These are phyloP conservation scores for Heliamphora exappendiculata DNA, from an alignment of 148 eudicot genomes.

Conservation along the genomic window DNA sequence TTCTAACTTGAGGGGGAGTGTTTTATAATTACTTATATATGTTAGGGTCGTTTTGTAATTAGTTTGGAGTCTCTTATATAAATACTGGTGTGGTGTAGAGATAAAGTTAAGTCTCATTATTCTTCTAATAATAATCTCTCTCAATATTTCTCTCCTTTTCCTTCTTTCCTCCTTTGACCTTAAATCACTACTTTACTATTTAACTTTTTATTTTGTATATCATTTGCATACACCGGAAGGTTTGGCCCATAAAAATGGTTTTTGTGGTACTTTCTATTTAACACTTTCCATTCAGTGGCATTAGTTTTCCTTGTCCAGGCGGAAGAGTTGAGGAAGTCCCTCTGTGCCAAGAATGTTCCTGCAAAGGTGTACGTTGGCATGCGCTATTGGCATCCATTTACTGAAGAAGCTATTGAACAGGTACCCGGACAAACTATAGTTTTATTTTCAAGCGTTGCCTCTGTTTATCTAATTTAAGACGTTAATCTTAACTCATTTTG, in stretches of 20 bases:
- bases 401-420: conserved; percentile 99
- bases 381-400: conserved; percentile 99
- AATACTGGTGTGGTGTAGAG: too few relatives aligned
- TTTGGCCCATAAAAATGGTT: not conserved
- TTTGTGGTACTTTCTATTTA: not conserved
- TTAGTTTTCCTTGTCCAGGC: conserved; percentile 45
- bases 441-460: not conserved
- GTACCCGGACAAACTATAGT: conserved; percentile 21
- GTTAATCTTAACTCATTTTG: not conserved
- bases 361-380: conserved; percentile 96
- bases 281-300: not conserved
- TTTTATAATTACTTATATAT: too few relatives aligned
- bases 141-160: too few relatives aligned
- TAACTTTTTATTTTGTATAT: not conserved
- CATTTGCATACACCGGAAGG: not conserved
- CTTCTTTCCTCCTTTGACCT: too few relatives aligned
- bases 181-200: too few relatives aligned
- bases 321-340: conserved; percentile 76
- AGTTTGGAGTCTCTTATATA: too few relatives aligned
- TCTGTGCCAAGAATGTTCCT: conserved; percentile 63
- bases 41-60: too few relatives aligned
- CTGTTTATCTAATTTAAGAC: not conserved
- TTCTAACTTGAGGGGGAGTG: too few relatives aligned
- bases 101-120: too few relatives aligned
- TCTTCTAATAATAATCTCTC: too few relatives aligned